Percentiles rank a stretch among this genome's conserved stretches.
Evolutionary conservation across 2,329 filamentous ascomycete genomes (phyloP).

Genomic region (Trichoderma gracile): DNA sequence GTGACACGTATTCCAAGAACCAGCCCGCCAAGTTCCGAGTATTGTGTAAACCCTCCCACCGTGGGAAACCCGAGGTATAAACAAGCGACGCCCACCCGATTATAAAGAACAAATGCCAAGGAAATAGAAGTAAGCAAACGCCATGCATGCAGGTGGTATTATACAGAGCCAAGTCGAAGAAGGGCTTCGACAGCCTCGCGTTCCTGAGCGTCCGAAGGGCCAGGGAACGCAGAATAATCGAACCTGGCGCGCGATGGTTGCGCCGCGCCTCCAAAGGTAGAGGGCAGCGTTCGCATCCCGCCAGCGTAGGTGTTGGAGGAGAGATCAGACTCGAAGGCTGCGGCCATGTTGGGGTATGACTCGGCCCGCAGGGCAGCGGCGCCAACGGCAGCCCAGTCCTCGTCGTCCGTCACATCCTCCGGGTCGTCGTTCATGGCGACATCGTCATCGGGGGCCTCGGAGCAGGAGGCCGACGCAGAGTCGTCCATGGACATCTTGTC

Average conservation of each 20-base stretch:
- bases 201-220: constrained; percentile 68
- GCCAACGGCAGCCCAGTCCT: constrained; percentile 91
- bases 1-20: constrained; percentile 38
- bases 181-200: constrained; percentile 80
- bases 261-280: constrained; percentile 51
- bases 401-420: constrained; percentile 87
- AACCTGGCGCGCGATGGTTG: constrained; percentile 55
- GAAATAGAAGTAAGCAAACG: constrained; percentile 44
- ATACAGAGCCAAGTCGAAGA: constrained; percentile 77
- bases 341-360: constrained; percentile 58
- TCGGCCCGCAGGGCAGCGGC: constrained; percentile 76
- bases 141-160: constrained; percentile 57
- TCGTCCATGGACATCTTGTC: constrained; percentile 91
- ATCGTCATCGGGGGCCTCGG: constrained; percentile 69
- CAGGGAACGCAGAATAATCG: constrained; percentile 53
- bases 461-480: constrained; percentile 71
- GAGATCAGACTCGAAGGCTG: constrained; percentile 52
- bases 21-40: constrained; percentile 35
- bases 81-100: constrained; percentile 26
- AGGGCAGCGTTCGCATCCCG: constrained; percentile 52
- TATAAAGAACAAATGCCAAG: neutral
- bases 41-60: constrained; percentile 23
- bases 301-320: constrained; percentile 51
- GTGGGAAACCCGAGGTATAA: constrained; percentile 14
- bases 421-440: constrained; percentile 71